Conservation (phyloP, 2,329 filamentous ascomycete genomes). For the Cryphonectria nitschkei region DNA sequence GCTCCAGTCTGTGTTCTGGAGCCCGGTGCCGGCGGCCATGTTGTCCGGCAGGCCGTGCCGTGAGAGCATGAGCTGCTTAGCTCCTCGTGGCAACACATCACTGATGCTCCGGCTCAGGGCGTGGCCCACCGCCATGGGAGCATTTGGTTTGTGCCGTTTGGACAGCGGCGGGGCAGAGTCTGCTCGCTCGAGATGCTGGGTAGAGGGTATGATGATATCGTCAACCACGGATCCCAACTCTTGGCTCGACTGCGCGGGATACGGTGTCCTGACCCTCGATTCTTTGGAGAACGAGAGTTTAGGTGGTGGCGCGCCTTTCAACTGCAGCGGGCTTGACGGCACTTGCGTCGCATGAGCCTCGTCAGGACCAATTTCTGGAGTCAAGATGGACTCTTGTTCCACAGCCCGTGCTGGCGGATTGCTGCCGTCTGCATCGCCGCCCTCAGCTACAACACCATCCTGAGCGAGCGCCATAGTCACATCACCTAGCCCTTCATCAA, state of each 20-base stretch:
- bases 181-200: slow-evolving; percentile 27
- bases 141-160: slow-evolving; percentile 34
- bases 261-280: not conserved
- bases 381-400: not conserved
- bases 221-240: not conserved
- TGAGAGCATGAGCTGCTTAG: slow-evolving; percentile 29
- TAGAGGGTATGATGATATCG: slow-evolving; percentile 9
- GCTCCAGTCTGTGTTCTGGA: slow-evolving; percentile 19
- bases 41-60: slow-evolving; percentile 9
- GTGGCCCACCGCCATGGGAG: slow-evolving; percentile 29
- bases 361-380: not conserved
- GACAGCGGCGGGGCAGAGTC: slow-evolving; percentile 41
- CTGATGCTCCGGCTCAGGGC: slow-evolving; percentile 40
- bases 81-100: slow-evolving; percentile 32
- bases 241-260: not conserved
- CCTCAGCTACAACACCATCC: not conserved
- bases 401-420: not conserved
- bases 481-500: not conserved
- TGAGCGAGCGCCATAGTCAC: not conserved
- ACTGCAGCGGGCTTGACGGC: slow-evolving; percentile 12
- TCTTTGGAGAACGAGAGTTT: too few species aligned
- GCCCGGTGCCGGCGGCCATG: not conserved
- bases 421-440: not conserved
- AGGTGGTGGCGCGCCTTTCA: not conserved
- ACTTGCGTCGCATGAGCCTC: slow-evolving; percentile 6